Percentiles rank a stretch among this genome's conserved stretches.
Conservation (phyloP, 768 basidiomycete genomes). For the Lentinula detonsa region DNA sequence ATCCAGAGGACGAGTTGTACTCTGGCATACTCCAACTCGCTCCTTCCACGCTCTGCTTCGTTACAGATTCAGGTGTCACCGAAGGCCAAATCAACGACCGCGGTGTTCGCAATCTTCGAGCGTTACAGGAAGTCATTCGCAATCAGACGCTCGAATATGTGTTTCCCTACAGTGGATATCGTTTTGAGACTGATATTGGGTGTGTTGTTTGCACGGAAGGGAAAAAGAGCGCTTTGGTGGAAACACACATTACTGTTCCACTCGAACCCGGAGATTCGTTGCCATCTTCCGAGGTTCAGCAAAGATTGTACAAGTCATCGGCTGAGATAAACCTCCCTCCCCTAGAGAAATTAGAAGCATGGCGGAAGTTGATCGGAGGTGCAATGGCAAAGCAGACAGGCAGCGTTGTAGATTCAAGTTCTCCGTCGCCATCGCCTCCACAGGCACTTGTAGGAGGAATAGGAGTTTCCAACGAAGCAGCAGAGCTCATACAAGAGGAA, state of each 20-base stretch:
- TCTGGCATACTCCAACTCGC: constrained; percentile 74
- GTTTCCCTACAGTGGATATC: constrained; percentile 71
- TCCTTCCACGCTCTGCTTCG: constrained; percentile 46
- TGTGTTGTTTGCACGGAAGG: constrained; percentile 60
- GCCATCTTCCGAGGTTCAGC: constrained; percentile 14
- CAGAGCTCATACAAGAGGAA: constrained; percentile 72
- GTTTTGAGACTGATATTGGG: constrained; percentile 70
- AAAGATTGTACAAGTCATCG: constrained; percentile 41
- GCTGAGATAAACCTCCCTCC: constrained; percentile 40
- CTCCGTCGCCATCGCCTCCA: neutral
- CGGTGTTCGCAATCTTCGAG: constrained; percentile 58
- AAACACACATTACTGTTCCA: constrained; percentile 54
- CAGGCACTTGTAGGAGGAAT: neutral
- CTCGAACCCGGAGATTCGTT: constrained; percentile 24
- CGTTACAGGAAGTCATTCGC: constrained; percentile 58
- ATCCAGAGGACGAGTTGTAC: constrained; percentile 55
- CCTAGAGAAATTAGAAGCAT: constrained; percentile 41
- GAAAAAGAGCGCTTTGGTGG: constrained; percentile 65
- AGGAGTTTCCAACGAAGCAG: constrained; percentile 31
- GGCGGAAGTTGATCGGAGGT: constrained; percentile 54
- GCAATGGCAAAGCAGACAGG: constrained; percentile 27
- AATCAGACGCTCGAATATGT: constrained; percentile 64
- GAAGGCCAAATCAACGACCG: constrained; percentile 63
- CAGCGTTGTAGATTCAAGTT: neutral
- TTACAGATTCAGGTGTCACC: constrained; percentile 61